phyloP scores from a whole-genome alignment of 768 basidiomycete species.

The Mycena capillaripes region DNA sequence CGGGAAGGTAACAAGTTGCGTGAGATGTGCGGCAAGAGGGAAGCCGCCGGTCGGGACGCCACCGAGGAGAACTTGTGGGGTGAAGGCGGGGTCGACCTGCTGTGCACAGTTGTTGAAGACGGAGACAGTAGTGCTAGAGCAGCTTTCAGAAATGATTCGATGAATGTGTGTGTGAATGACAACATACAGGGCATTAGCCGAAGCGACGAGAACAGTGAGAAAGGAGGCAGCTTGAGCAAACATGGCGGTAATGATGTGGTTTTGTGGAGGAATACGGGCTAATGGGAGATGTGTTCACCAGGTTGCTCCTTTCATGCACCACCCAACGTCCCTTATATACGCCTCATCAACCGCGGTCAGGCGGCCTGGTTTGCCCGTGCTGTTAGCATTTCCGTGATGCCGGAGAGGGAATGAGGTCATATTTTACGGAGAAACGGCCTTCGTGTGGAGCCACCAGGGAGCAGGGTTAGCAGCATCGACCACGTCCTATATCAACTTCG shows the following conservation, averaged over 20 bases:
- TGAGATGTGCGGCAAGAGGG: slow-evolving; percentile 20
- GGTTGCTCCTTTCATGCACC: not conserved
- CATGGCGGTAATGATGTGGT: slow-evolving; percentile 16
- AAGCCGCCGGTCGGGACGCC: slow-evolving; percentile 20
- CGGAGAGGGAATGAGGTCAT: no score
- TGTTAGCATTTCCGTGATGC: slow-evolving; percentile 6
- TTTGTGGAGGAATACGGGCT: not conserved
- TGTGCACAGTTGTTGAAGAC: slow-evolving; percentile 18
- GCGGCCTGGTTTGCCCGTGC: slow-evolving; percentile 9
- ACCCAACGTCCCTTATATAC: slow-evolving; percentile 9
- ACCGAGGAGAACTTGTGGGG: slow-evolving; percentile 22
- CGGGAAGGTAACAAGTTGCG: slow-evolving; percentile 14
- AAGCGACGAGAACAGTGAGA: slow-evolving; percentile 15
- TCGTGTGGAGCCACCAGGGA: slow-evolving; percentile 8
- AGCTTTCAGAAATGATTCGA: slow-evolving; percentile 6
- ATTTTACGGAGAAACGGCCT: slow-evolving; percentile 8
- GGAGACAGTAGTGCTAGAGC: slow-evolving; percentile 20
- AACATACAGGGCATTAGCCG: slow-evolving; percentile 23
- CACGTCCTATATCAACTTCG: slow-evolving; percentile 1
- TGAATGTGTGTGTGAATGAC: slow-evolving; percentile 5
- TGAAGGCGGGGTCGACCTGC: slow-evolving; percentile 23
- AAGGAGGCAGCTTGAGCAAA: slow-evolving; percentile 16
- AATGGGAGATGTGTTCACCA: slow-evolving; percentile 3
- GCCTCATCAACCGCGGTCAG: slow-evolving; percentile 9
- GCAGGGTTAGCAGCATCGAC: slow-evolving; percentile 5